A percentile compares a stretch with the other conserved stretches of the same genome.
phyloP scores from a whole-genome alignment of 176 grass and related monocot genomes.

The maize (Zea mays) region Zm-B73-REFERENCE-NAM-5.0 NC_050103.1:157704001-157704500 shows the following conservation, averaged over 20 bases:
- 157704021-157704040: neutral
- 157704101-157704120: conserved; percentile 1
- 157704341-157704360: conserved; percentile 21
- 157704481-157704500: too few species aligned
- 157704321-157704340: neutral
- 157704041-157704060: conserved; percentile 3
- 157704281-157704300: neutral
- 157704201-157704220: conserved; percentile 6
- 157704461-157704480: too few species aligned
- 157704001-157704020: neutral
- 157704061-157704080: conserved; percentile 9
- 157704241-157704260: conserved; percentile 1
- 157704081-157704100: conserved; percentile 32
- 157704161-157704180: neutral
- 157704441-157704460: too few species aligned
- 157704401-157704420: neutral
- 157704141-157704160: neutral
- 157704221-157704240: conserved; percentile 2
- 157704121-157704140: conserved; percentile 6
- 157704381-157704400: conserved; percentile 8
- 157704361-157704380: conserved; percentile 30
- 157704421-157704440: neutral
- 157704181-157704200: neutral
- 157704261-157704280: conserved; percentile 30
- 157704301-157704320: neutral